Conservation (phyloP, 2,329 filamentous ascomycete species). For the Periglandula ipomoeae region DNA sequence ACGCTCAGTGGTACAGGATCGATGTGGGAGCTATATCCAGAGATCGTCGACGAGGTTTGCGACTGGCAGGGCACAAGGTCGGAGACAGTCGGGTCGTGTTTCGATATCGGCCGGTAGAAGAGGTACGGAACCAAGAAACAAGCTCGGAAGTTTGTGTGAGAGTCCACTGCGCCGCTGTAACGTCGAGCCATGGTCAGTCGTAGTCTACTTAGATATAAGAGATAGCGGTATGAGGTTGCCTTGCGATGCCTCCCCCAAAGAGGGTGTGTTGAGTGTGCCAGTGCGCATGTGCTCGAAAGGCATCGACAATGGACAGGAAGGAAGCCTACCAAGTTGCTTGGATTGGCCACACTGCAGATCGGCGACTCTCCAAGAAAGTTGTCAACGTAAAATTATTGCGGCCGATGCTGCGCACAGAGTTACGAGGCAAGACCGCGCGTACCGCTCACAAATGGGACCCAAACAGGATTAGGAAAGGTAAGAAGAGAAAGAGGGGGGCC, state of each 20-base stretch:
- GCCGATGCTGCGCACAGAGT: slow-evolving; percentile 1
- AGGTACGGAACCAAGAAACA: not conserved
- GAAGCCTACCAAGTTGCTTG: slow-evolving; percentile 11
- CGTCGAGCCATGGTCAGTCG: slow-evolving; percentile 13
- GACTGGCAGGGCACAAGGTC: not conserved
- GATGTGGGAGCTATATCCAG: slow-evolving; percentile 1
- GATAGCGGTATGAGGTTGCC: slow-evolving; percentile 1
- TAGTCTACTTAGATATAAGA: slow-evolving; percentile 3
- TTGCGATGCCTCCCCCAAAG: not conserved
- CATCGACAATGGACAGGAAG: slow-evolving; percentile 6
- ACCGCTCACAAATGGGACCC: slow-evolving; percentile 17
- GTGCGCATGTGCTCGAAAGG: not conserved
- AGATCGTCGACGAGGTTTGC: slow-evolving; percentile 6
- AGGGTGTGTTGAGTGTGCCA: not conserved
- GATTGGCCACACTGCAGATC: slow-evolving; percentile 10
- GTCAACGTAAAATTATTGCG: slow-evolving; percentile 11
- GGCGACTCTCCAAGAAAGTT: not conserved
- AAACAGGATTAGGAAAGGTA: slow-evolving; percentile 1
- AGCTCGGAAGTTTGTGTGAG: not conserved
- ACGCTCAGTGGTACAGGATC: slow-evolving; percentile 1
- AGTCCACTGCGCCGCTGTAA: slow-evolving; percentile 1
- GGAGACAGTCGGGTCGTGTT: slow-evolving; percentile 1
- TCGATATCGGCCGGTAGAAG: slow-evolving; percentile 1
- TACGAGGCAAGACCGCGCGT: slow-evolving; percentile 20
- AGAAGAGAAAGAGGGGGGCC: not conserved